Percentiles rank a stretch among this genome's conserved stretches.
Evolutionary conservation across 768 basidiomycete genomes (phyloP).

Genomic region (Sistotremastrum niveocremeum): DNA sequence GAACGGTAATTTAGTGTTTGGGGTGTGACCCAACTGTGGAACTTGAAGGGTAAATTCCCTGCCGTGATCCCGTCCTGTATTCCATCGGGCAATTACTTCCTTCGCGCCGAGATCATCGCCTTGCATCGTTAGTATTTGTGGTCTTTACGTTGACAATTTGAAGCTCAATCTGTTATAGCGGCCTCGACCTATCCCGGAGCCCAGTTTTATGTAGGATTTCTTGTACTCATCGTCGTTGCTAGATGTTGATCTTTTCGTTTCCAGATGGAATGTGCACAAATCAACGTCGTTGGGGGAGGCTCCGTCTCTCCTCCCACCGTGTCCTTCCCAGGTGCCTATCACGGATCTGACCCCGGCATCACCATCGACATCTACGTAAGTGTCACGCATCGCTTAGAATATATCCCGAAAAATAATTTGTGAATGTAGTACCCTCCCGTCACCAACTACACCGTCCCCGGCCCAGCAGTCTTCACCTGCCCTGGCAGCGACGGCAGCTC

Average conservation of each 20-base stretch:
- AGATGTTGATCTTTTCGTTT: background rate
- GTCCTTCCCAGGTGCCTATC: slow-evolving; percentile 11
- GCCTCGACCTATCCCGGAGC: slow-evolving; percentile 39
- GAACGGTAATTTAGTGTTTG: slow-evolving; percentile 15
- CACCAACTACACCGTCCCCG: slow-evolving; percentile 20
- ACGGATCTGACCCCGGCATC: slow-evolving; percentile 21
- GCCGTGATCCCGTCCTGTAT: slow-evolving; percentile 36
- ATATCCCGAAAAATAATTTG: too few species aligned
- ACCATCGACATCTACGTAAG: slow-evolving; percentile 18
- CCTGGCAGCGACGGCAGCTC: slow-evolving; percentile 4
- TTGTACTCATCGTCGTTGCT: too few species aligned
- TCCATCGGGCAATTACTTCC: slow-evolving; percentile 32
- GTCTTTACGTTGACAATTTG: too few species aligned
- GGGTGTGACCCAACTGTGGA: slow-evolving; percentile 34
- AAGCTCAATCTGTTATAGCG: slow-evolving; percentile 4
- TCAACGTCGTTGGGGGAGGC: slow-evolving; percentile 22
- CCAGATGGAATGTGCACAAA: slow-evolving; percentile 26
- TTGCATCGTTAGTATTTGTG: background rate
- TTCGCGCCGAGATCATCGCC: slow-evolving; percentile 37
- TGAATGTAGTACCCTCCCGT: slow-evolving; percentile 12
- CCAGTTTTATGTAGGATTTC: slow-evolving; percentile 40
- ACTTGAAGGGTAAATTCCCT: slow-evolving; percentile 37
- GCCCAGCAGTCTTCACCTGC: slow-evolving; percentile 17
- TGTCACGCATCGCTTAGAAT: background rate
- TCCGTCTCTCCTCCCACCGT: slow-evolving; percentile 9